Percentiles rank a stretch among this genome's conserved stretches.
Evolutionary conservation across 371 early-diverging fungal genomes (phyloP).

Genomic region (Mortierella sp.): DNA sequence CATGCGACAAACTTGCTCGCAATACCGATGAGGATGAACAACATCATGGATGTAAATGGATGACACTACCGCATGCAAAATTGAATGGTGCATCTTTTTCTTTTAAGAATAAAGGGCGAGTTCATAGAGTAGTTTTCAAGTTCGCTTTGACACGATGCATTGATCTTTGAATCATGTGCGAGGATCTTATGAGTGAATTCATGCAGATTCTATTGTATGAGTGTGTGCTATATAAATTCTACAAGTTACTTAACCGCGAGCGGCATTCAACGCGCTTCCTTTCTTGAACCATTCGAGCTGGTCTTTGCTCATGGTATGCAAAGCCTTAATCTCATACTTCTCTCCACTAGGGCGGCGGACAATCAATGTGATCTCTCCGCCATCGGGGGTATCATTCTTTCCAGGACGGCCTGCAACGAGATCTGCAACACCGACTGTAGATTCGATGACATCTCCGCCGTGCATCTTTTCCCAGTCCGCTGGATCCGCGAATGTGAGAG

Average conservation of each 20-base stretch:
- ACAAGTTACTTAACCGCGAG: conserved; percentile 23
- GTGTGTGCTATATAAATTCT: not conserved
- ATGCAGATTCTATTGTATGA: not conserved
- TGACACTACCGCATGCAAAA: too few relatives aligned
- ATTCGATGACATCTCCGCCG: conserved; percentile 83
- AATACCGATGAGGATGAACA: too few relatives aligned
- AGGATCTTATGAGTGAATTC: too few relatives aligned
- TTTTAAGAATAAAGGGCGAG: too few relatives aligned
- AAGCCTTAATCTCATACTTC: conserved; percentile 62
- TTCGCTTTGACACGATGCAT: not conserved
- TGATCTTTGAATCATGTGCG: too few relatives aligned
- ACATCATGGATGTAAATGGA: too few relatives aligned
- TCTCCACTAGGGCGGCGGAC: conserved; percentile 55
- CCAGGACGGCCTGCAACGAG: conserved; percentile 66
- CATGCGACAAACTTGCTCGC: too few relatives aligned
- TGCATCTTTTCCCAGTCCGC: conserved; percentile 85
- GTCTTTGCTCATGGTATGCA: conserved; percentile 94
- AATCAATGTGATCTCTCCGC: conserved; percentile 66
- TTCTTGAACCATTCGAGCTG: conserved; percentile 96
- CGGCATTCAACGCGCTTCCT: conserved; percentile 88
- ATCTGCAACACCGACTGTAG: conserved; percentile 80
- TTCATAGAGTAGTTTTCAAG: too few relatives aligned
- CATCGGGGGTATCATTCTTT: conserved; percentile 72
- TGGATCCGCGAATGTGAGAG: conserved; percentile 89
- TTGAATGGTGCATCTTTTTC: too few relatives aligned